A percentile compares a stretch with the other conserved stretches of the same genome.
Conservation (phyloP, 768 basidiomycete species). For the Saitozyma podzolica region DNA sequence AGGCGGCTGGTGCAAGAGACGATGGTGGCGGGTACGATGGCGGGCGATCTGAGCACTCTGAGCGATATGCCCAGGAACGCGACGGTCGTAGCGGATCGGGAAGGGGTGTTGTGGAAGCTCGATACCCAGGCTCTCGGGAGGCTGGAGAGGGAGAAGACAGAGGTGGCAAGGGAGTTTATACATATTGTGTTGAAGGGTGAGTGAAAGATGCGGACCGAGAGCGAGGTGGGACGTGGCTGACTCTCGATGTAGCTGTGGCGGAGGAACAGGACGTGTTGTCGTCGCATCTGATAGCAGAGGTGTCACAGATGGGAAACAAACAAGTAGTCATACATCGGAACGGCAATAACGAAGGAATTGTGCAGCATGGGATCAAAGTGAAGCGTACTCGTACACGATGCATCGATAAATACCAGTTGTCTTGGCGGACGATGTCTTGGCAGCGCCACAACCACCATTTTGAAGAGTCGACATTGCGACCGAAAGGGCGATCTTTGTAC, state of each 20-base stretch:
- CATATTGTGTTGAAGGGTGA: conserved; percentile 52
- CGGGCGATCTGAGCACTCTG: conserved; percentile 85
- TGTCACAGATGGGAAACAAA: no score
- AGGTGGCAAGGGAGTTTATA: conserved; percentile 46
- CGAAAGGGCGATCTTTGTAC: no score
- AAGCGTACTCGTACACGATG: no score
- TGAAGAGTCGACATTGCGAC: no score
- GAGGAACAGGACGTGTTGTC: conserved; percentile 46
- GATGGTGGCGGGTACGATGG: conserved; percentile 89
- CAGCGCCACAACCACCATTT: no score
- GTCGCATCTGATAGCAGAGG: conserved; percentile 42
- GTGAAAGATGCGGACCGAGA: conserved; percentile 17
- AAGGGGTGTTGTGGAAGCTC: conserved; percentile 79
- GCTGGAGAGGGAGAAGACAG: conserved; percentile 69
- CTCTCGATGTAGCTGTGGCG: conserved; percentile 33
- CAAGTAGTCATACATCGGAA: no score
- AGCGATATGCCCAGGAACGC: conserved; percentile 79
- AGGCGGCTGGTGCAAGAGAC: conserved; percentile 73
- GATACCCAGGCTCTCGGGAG: conserved; percentile 61
- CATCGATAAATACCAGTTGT: no score
- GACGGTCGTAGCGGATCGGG: conserved; percentile 76
- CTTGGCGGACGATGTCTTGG: no score
- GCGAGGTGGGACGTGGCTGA: no score
- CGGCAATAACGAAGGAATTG: no score
- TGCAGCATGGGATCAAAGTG: no score